A percentile compares a stretch with the other conserved stretches of the same genome.
Evolutionary conservation across 768 basidiomycete genomes (phyloP).

Genomic region (Leccinum truebloodii): DNA sequence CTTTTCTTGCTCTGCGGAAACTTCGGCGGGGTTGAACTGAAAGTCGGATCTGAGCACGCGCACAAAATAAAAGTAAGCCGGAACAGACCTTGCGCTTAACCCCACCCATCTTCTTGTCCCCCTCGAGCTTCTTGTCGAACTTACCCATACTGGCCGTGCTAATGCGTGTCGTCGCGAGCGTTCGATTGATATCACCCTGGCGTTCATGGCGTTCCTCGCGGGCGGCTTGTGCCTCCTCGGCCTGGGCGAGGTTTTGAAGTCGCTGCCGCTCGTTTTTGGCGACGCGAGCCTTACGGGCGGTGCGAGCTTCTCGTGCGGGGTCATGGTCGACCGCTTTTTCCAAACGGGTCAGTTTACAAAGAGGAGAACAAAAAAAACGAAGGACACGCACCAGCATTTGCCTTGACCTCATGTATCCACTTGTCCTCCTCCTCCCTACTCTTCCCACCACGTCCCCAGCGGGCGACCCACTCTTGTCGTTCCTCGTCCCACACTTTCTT

Average conservation of each 20-base stretch:
- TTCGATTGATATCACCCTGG: slow-evolving; percentile 73
- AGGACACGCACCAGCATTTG: slow-evolving; percentile 68
- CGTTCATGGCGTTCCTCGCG: slow-evolving; percentile 45
- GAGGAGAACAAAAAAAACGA: neutral
- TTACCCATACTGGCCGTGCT: slow-evolving; percentile 96
- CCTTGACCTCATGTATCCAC: slow-evolving; percentile 91
- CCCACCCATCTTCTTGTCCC: slow-evolving; percentile 86
- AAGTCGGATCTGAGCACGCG: neutral
- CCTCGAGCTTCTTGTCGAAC: slow-evolving; percentile 88
- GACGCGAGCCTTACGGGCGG: slow-evolving; percentile 78
- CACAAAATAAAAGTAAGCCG: neutral
- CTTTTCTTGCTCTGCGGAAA: slow-evolving; percentile 64
- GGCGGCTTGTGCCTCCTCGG: slow-evolving; percentile 34
- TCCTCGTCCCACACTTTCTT: slow-evolving; percentile 94
- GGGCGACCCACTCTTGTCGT: slow-evolving; percentile 85
- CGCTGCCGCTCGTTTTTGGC: slow-evolving; percentile 85
- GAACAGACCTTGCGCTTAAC: slow-evolving; percentile 83
- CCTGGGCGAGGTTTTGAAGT: slow-evolving; percentile 67
- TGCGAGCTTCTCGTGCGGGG: slow-evolving; percentile 71
- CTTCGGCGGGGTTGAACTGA: slow-evolving; percentile 88
- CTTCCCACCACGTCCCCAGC: slow-evolving; percentile 90
- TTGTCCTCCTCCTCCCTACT: slow-evolving; percentile 85
- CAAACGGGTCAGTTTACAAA: neutral
- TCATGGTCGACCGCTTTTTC: slow-evolving; percentile 72
- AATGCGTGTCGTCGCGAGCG: slow-evolving; percentile 69